A percentile compares a stretch with the other conserved stretches of the same genome.
Evolutionary conservation across 2,329 filamentous ascomycete genomes (phyloP).

Genomic region (Fusarium austroafricanum): DNA sequence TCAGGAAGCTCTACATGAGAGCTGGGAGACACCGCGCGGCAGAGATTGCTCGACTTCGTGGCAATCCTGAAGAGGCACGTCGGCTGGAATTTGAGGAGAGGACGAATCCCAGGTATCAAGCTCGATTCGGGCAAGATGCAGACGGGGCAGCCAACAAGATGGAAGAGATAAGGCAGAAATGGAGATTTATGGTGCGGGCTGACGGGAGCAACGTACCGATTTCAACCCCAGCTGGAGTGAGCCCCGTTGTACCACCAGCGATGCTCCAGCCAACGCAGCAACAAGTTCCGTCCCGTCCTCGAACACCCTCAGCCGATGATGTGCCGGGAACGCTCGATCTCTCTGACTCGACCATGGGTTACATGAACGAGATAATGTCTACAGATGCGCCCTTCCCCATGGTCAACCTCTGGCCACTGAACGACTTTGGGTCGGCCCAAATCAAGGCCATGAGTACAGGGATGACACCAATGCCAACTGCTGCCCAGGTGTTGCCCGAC

Average conservation of each 20-base stretch:
- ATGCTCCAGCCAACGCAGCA: slow-evolving; percentile 28
- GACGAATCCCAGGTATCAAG: slow-evolving; percentile 54
- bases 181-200: slow-evolving; percentile 61
- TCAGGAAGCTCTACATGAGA: slow-evolving; percentile 65
- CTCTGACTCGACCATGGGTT: slow-evolving; percentile 47
- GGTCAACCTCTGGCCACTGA: slow-evolving; percentile 41
- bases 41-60: slow-evolving; percentile 62
- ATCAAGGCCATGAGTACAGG: slow-evolving; percentile 31
- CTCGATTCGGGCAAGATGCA: slow-evolving; percentile 61
- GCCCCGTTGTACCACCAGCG: slow-evolving; percentile 22
- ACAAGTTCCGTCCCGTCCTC: slow-evolving; percentile 31
- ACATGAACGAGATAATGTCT: slow-evolving; percentile 41
- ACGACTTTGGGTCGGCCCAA: slow-evolving; percentile 33
- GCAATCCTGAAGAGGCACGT: slow-evolving; percentile 61
- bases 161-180: slow-evolving; percentile 60
- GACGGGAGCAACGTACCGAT: slow-evolving; percentile 41
- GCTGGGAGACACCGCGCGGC: slow-evolving; percentile 63
- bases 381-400: slow-evolving; percentile 27
- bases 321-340: slow-evolving; percentile 43
- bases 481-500: slow-evolving; percentile 10
- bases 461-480: background rate
- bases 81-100: slow-evolving; percentile 63
- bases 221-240: slow-evolving; percentile 23
- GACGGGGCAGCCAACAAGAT: slow-evolving; percentile 60
- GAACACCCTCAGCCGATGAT: slow-evolving; percentile 27